Evolutionary conservation across 2,329 filamentous ascomycete species (phyloP), one percentile per base, ranked within the genome.

Genomic region (Scorias spongiosa): DNA sequence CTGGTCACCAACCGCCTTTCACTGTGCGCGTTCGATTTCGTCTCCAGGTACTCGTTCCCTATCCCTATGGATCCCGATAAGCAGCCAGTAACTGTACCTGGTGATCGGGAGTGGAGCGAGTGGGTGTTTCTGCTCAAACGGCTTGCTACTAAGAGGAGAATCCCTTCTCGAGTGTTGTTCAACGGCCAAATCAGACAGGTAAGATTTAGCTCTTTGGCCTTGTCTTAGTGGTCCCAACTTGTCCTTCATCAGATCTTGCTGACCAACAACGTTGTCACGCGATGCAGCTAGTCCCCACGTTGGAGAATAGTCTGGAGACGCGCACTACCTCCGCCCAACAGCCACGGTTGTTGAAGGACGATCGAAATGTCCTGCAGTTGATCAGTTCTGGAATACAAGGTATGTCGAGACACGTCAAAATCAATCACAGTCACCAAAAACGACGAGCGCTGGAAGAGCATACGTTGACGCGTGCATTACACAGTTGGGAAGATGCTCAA

Each of bases 221-320:
- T 5, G 9, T 12, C 32, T 32, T 9, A 10, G 11, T 4, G 3
- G 9, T 12, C 5, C 9, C 3, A 36, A 12, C 15, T 5, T 12
- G 15, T 36, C 12, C 32, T 12, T 36, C 15, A 15, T 12, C 15
- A 36, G 32, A 26, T 7, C 4, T 26, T 7, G 32, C 32, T 36
- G 32, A 36, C 32, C 32, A 15, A 36, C 11, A 12, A 36, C 9
- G 32, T 36, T 15, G 3, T 36, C 12, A 4, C 15, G 11, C 32
- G 15, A 12, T 15, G 66, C 84, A 91, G 63, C 79, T 93, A 63
- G 82, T 91, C 51, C 91, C 85, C 37, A 83, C 91, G 28, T 66
- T 93, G 54, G 85, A 93, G 59, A 93, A 91, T 64, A 88, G 83
- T 40, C 69, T 93, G 56, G 84, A 89, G 67, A 88, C 88, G 83